Evolutionary conservation across 2,329 filamentous ascomycete species (phyloP).

Genomic region (Pseudogymnoascus sp.): DNA sequence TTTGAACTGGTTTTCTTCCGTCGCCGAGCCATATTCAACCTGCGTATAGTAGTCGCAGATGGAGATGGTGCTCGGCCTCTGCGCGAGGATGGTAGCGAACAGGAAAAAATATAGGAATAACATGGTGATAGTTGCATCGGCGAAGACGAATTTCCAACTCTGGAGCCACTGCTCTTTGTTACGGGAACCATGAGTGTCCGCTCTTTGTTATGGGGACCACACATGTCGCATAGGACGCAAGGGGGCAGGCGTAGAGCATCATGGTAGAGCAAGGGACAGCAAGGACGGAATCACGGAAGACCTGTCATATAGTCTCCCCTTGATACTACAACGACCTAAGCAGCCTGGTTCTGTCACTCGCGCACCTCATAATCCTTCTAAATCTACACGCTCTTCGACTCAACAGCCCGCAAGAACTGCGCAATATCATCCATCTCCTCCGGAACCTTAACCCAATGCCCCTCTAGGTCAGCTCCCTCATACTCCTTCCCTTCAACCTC

Average conservation of each 20-base stretch:
- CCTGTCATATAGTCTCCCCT: neutral
- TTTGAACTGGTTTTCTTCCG: slow-evolving; percentile 22
- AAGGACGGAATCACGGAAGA: neutral
- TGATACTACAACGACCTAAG: neutral
- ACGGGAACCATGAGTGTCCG: neutral
- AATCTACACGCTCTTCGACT: neutral
- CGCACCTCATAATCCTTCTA: neutral
- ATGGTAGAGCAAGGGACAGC: no score
- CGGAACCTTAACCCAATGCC: slow-evolving; percentile 43
- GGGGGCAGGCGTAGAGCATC: neutral
- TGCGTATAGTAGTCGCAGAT: slow-evolving; percentile 30
- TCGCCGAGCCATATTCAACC: slow-evolving; percentile 21
- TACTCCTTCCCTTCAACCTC: slow-evolving; percentile 36
- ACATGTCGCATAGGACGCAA: neutral
- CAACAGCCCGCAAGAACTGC: slow-evolving; percentile 23
- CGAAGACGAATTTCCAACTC: neutral
- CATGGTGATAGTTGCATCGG: neutral
- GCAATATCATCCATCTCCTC: slow-evolving; percentile 42
- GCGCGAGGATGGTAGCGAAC: slow-evolving; percentile 11
- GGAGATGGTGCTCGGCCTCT: slow-evolving; percentile 24
- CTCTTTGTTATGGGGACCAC: neutral
- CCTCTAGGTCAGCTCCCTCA: slow-evolving; percentile 23
- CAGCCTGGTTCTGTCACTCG: neutral
- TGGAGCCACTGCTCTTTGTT: neutral
- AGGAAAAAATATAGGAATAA: neutral